These are phyloP conservation scores for Fusarium sp. DNA, from an alignment of 2,329 filamentous ascomycete species.

Conservation along the genomic window DNA sequence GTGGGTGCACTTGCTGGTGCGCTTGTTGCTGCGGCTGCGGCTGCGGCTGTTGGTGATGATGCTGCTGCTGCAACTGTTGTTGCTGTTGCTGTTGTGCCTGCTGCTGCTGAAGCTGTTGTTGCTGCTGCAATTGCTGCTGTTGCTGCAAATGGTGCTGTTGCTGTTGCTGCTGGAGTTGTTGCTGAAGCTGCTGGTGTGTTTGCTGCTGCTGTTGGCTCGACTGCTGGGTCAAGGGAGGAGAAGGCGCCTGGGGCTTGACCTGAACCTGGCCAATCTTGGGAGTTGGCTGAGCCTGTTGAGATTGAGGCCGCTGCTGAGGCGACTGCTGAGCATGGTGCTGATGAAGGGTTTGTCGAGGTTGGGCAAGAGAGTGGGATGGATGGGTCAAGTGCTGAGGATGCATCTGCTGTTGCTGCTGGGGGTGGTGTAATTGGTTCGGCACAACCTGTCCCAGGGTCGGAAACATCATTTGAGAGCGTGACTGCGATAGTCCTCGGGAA, in stretches of 20 bases:
- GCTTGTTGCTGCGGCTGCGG: slow-evolving; percentile 43
- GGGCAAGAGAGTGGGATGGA: slow-evolving; percentile 41
- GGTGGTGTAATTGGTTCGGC: slow-evolving; percentile 57
- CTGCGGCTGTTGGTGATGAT: slow-evolving; percentile 44
- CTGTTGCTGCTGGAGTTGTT: slow-evolving; percentile 43
- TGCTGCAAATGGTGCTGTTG: slow-evolving; percentile 44
- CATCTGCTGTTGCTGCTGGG: slow-evolving; percentile 52
- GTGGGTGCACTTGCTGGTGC: slow-evolving; percentile 49
- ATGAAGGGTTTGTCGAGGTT: slow-evolving; percentile 42
- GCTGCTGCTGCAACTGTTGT: slow-evolving; percentile 42
- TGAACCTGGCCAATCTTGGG: slow-evolving; percentile 48
- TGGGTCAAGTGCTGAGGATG: slow-evolving; percentile 49
- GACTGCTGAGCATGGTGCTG: slow-evolving; percentile 46
- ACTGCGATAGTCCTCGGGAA: slow-evolving; percentile 55
- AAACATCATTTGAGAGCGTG: slow-evolving; percentile 57
- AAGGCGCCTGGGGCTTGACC: slow-evolving; percentile 46
- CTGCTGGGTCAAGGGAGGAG: slow-evolving; percentile 47
- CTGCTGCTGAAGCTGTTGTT: slow-evolving; percentile 42
- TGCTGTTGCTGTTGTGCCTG: slow-evolving; percentile 43
- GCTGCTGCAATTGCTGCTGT: slow-evolving; percentile 45
- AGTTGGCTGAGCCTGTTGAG: slow-evolving; percentile 48
- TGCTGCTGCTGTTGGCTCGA: slow-evolving; percentile 41
- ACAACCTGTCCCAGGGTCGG: slow-evolving; percentile 54
- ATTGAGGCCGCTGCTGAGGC: slow-evolving; percentile 52
- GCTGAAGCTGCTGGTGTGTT: slow-evolving; percentile 43